A percentile compares a stretch with the other conserved stretches of the same genome.
These are phyloP conservation scores for Scytalidium sp. DNA, from an alignment of 2,329 filamentous ascomycete genomes.

Conservation along the genomic window DNA sequence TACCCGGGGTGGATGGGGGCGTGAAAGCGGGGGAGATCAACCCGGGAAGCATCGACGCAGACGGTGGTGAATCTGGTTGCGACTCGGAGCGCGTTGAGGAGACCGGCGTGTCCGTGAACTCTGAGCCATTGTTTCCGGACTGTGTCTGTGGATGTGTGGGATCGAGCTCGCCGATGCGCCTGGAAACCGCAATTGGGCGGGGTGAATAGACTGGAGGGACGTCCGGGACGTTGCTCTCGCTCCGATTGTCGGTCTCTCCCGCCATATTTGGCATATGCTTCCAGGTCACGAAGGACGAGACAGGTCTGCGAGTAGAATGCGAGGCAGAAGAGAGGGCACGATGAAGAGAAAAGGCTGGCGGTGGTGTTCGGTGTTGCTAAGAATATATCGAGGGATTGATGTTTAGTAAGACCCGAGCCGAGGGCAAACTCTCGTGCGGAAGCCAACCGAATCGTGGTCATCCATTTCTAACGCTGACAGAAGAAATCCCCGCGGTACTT, in stretches of 20 bases:
- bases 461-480: constrained; percentile 12
- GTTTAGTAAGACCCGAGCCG: background rate
- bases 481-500: constrained; percentile 3
- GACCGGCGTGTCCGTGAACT: background rate
- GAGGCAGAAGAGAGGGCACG: no score
- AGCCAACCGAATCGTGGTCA: background rate
- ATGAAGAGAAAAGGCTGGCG: background rate
- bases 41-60: constrained; percentile 20
- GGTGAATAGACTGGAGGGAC: constrained; percentile 32
- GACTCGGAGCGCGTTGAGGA: constrained; percentile 4
- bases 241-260: background rate
- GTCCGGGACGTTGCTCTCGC: constrained; percentile 20
- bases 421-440: background rate
- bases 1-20: constrained; percentile 63
- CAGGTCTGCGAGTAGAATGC: no score
- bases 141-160: constrained; percentile 17
- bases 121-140: background rate
- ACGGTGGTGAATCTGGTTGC: constrained; percentile 6
- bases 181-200: constrained; percentile 29
- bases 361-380: no score
- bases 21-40: constrained; percentile 86
- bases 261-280: background rate
- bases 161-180: constrained; percentile 29
- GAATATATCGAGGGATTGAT: background rate
- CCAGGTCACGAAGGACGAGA: background rate